Evolutionary conservation across 768 basidiomycete species (phyloP).

Genomic region (Psilocybe cyanescens): DNA sequence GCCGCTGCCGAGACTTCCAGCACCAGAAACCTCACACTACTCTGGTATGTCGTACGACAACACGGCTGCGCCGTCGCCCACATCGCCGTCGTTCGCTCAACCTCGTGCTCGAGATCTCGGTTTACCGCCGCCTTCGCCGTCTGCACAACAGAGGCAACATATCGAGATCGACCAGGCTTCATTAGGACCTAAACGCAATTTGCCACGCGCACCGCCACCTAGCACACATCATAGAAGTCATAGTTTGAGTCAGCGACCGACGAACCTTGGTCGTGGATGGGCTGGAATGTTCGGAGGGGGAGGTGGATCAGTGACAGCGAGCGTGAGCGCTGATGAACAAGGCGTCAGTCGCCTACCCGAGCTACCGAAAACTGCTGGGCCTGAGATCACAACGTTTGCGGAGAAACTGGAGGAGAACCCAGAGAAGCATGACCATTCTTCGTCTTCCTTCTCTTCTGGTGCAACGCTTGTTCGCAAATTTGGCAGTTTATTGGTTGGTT

Average conservation of each 20-base stretch:
- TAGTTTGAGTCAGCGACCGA: conserved; percentile 79
- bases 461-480: conserved; percentile 80
- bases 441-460: conserved; percentile 54
- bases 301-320: conserved; percentile 16
- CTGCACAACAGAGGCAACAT: conserved; percentile 29
- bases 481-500: conserved; percentile 64
- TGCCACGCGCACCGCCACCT: conserved; percentile 74
- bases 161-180: conserved; percentile 35
- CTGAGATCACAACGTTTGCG: conserved; percentile 61
- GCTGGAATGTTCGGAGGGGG: conserved; percentile 61
- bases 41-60: conserved; percentile 82
- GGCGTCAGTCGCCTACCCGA: conserved; percentile 36
- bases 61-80: conserved; percentile 60
- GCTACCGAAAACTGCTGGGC: conserved; percentile 66
- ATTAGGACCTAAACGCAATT: conserved; percentile 24
- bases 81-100: conserved; percentile 59
- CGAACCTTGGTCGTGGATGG: conserved; percentile 53
- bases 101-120: conserved; percentile 73
- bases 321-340: conserved; percentile 40
- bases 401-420: conserved; percentile 41
- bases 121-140: conserved; percentile 46
- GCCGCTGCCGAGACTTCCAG: conserved; percentile 79
- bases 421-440: conserved; percentile 30
- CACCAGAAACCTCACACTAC: conserved; percentile 81
- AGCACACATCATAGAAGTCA: conserved; percentile 84